Evolutionary conservation across 2,329 filamentous ascomycete genomes (phyloP), one percentile per base, ranked within the genome.

Genomic region (Neofusicoccum cordaticola): DNA sequence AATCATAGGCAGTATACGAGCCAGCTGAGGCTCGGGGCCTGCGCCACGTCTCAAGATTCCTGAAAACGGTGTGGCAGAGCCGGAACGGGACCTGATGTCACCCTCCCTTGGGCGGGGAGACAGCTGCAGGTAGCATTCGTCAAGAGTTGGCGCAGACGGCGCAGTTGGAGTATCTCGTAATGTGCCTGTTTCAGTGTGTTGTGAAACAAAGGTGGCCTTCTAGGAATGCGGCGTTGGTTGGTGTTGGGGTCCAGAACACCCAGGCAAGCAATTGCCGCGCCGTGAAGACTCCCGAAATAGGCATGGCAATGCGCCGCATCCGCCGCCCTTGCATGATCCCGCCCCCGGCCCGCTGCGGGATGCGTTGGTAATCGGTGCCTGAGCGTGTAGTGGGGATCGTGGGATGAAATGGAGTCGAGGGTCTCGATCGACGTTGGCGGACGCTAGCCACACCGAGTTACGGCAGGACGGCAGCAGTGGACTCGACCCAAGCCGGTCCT

Each of bases 181-280:
- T 4, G 41, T 45, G 2, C 27, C 15, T 42, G n/a, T 12, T 34
- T 9, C 27, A 15, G 39, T 7, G 15, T 31, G 41, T n/a, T 44
- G 53, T 35, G 53, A 45, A 45, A 58, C 22, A 34, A 45, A 42
- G 52, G 41, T 44, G 53, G 39, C 41, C 7, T 39, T 39, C 37
- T 22, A n/a, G 53, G 53, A 58, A 58, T 58, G 53, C 39, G 53
- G 53, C 53, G 41, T 35, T 31, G 39, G 41, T 58, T 58, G 53
- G 57, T 61, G 57, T 61, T 61, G 57, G 57, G 57, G 57, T 39
- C 57, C 57, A 50, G 41, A 44, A 15, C 13, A 37, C n/a, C 27
- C 22, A 19, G 19, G 37, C 52, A 17, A 56, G 27, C 12, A 13
- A 22, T 12, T 9, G 17, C 35, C 2, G 19, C 17, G 17, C 17